A percentile compares a stretch with the other conserved stretches of the same genome.
Evolutionary conservation across 2,329 filamentous ascomycete species (phyloP).

Genomic region (Diaporthe batatas): DNA sequence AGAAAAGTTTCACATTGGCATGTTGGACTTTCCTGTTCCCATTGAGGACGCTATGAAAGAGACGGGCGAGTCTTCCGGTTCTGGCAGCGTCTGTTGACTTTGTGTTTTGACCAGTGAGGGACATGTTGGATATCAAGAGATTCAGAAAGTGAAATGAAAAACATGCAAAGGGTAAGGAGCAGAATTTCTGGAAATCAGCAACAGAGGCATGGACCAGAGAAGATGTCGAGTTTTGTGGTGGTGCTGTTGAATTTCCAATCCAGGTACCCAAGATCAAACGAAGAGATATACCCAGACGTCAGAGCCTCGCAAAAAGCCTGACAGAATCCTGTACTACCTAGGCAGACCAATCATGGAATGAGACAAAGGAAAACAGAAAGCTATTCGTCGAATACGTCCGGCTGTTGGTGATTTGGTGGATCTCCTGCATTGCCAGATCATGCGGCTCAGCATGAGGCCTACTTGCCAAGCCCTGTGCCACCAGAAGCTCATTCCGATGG

Average conservation of each 20-base stretch:
- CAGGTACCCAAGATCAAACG: neutral
- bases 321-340: neutral
- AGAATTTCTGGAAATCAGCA: neutral
- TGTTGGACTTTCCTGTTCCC: constrained; percentile 46
- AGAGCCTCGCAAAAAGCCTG: neutral
- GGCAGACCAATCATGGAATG: neutral
- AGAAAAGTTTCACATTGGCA: constrained; percentile 49
- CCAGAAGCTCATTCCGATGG: neutral
- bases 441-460: constrained; percentile 14
- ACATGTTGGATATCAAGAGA: constrained; percentile 1
- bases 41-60: constrained; percentile 45
- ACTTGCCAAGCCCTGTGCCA: constrained; percentile 1
- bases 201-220: neutral
- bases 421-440: constrained; percentile 39
- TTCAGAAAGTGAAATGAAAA: neutral
- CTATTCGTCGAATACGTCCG: neutral
- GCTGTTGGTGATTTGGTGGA: constrained; percentile 24
- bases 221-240: neutral
- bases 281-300: neutral
- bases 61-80: constrained; percentile 20
- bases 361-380: neutral
- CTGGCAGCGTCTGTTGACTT: constrained; percentile 13
- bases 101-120: neutral
- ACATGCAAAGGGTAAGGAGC: too few species aligned
- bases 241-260: neutral